A percentile compares a stretch with the other conserved stretches of the same genome.
Conservation (phyloP, 257 asterid genomes). For the Solanum virginianum region DNA sequence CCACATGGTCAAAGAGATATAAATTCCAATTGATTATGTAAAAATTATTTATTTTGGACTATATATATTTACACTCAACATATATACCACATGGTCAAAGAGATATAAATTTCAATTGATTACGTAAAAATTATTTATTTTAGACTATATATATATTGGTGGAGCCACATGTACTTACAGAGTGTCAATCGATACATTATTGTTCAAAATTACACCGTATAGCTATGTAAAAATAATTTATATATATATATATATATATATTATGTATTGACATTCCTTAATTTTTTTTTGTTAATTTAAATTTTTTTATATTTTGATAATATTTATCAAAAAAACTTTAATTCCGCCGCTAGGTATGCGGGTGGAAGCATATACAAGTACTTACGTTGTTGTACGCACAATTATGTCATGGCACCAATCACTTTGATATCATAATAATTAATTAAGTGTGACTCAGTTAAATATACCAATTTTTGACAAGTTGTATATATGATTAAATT, state of each 20-base stretch:
- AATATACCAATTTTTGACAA: background rate
- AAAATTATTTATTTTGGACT: no score
- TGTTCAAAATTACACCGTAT: background rate
- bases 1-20: background rate
- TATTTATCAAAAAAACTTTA: background rate
- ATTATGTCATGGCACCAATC: background rate
- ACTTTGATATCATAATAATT: background rate
- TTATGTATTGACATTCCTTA: rapidly evolving
- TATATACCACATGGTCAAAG: background rate
- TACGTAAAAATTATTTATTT: no score
- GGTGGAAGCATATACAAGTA: background rate
- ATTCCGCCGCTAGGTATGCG: background rate
- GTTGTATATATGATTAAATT: background rate
- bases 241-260: no score
- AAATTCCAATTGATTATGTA: no score
- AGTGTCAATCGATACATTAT: background rate
- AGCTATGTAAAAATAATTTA: no score
- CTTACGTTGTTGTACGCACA: background rate
- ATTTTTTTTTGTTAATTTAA: background rate
- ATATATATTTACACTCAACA: background rate
- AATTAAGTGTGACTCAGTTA: background rate
- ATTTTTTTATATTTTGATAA: background rate
- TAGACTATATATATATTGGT: no score
- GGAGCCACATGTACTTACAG: no score
- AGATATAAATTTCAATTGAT: background rate